These are phyloP conservation scores for Boletus coccyginus DNA, from an alignment of 768 basidiomycete genomes.

Conservation along the genomic window DNA sequence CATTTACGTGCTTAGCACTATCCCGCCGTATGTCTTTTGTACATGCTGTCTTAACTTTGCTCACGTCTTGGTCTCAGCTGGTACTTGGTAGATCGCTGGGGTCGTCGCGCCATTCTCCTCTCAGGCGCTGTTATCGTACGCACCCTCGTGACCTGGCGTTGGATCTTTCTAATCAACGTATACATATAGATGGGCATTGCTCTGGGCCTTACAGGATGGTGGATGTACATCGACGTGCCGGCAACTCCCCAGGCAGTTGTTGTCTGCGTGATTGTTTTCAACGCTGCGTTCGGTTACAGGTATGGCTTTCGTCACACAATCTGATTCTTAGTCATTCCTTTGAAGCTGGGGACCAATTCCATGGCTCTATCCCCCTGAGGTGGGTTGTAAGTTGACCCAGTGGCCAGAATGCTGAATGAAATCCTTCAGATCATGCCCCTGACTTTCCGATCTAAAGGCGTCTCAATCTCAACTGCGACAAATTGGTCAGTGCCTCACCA, in stretches of 20 bases:
- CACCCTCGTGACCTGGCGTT: constrained; percentile 9
- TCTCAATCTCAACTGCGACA: constrained; percentile 89
- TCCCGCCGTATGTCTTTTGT: constrained; percentile 69
- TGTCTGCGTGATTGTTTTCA: constrained; percentile 85
- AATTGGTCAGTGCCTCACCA: constrained; percentile 44
- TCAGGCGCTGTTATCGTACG: constrained; percentile 78
- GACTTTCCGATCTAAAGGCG: constrained; percentile 89
- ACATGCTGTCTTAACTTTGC: constrained; percentile 1
- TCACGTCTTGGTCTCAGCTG: constrained; percentile 50
- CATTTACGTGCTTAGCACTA: constrained; percentile 74
- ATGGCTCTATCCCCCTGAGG: constrained; percentile 88
- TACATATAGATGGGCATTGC: constrained; percentile 71
- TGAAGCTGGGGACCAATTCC: constrained; percentile 80
- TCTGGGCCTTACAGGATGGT: constrained; percentile 82
- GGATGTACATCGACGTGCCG: constrained; percentile 88
- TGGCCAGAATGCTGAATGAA: background rate
- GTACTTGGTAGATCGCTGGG: constrained; percentile 93
- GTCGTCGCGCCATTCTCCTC: constrained; percentile 81
- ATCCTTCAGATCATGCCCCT: constrained; percentile 80
- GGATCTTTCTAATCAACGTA: background rate
- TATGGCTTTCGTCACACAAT: constrained; percentile 22
- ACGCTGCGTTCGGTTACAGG: constrained; percentile 92
- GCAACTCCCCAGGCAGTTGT: constrained; percentile 88
- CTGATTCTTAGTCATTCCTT: background rate
- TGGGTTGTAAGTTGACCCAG: constrained; percentile 23